A percentile compares a stretch with the other conserved stretches of the same genome.
These are phyloP conservation scores for Ogataea haglerorum DNA, from an alignment of 805 yeast species.

Conservation along the genomic window DNA sequence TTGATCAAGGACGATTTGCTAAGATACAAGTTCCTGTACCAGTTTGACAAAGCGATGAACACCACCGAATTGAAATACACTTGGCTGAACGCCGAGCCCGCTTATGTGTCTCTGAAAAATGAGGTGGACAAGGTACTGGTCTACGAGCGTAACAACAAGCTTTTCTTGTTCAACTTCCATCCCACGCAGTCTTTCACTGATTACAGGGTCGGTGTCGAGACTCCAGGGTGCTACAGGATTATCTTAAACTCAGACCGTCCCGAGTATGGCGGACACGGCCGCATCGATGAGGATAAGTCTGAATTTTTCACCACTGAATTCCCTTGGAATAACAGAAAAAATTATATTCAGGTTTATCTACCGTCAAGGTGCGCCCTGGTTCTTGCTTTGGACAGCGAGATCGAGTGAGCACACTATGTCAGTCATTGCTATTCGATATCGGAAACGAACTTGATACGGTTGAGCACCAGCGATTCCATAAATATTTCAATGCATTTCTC, in stretches of 20 bases:
- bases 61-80: constrained; percentile 63
- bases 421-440: constrained; percentile 6
- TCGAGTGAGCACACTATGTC: constrained; percentile 8
- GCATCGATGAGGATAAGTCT: constrained; percentile 55
- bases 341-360: constrained; percentile 72
- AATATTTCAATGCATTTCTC: constrained; percentile 22
- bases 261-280: constrained; percentile 76
- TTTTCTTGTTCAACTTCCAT: constrained; percentile 89
- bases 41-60: constrained; percentile 87
- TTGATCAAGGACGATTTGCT: constrained; percentile 74
- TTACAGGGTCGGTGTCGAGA: constrained; percentile 87
- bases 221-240: constrained; percentile 69
- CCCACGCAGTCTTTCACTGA: constrained; percentile 80
- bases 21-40: constrained; percentile 72
- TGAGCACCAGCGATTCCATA: constrained; percentile 22
- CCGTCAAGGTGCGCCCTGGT: constrained; percentile 76
- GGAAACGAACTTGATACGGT: constrained; percentile 1
- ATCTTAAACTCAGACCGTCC: constrained; percentile 71
- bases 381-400: constrained; percentile 42
- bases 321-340: constrained; percentile 75
- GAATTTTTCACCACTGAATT: constrained; percentile 69
- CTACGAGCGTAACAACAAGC: constrained; percentile 80
- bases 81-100: constrained; percentile 69
- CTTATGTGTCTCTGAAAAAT: constrained; percentile 83
- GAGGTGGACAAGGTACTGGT: constrained; percentile 86